Base-by-base conservation (phyloP, 345 rosid genomes). In the Eucalyptus pauciflora region DNA sequence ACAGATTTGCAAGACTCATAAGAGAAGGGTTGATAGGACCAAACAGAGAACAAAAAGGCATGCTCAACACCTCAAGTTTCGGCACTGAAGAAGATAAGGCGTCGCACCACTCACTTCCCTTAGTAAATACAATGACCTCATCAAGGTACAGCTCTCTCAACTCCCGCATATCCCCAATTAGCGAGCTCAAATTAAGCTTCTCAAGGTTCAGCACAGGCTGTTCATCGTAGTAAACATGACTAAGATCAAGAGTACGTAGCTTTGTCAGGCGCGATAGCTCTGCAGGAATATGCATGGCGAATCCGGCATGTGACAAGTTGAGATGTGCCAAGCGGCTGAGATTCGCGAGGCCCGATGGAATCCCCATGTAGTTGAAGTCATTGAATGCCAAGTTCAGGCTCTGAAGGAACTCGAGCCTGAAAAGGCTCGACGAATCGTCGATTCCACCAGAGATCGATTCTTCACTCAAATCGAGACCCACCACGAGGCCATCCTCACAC, bases 401-500 rank as follows among this genome's bases (percentile, higher is more conserved):
- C 6, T 0, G 64, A 10, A 58, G 64, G 64, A 58, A 58, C 64
- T 58, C 29, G n/a, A 58, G 64, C n/a, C 7, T 58, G 1, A 9
- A 58, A 0, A 58, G 64, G 13, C n/a, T 58, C 1, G 64, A 58
- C 3, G 64, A 25, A 10, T 11, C 1, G 1, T 25, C 1, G 14
- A 58, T 58, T 58, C 64, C 64, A 0, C 7, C 2, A 10, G 3
- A 58, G 13, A 58, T 58, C 1, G 14, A 25, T n/a, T 58, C 64
- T 1, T 58, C 0, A 0, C 64, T 58, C 64, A 58, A 58, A 25
- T 58, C 29, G 0, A 58, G 64, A 58, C 64, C 64, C 27, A 64
- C 69, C 31, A 94, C 95, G 49, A 9, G 92, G 29, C 48, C 88
- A 2, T 3, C 89, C 87, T 93, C 91, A 12, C 96, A 94, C 5